Conservation (phyloP, 495 filamentous ascomycete species). For the Pyrenopolyporus hunteri region DNA sequence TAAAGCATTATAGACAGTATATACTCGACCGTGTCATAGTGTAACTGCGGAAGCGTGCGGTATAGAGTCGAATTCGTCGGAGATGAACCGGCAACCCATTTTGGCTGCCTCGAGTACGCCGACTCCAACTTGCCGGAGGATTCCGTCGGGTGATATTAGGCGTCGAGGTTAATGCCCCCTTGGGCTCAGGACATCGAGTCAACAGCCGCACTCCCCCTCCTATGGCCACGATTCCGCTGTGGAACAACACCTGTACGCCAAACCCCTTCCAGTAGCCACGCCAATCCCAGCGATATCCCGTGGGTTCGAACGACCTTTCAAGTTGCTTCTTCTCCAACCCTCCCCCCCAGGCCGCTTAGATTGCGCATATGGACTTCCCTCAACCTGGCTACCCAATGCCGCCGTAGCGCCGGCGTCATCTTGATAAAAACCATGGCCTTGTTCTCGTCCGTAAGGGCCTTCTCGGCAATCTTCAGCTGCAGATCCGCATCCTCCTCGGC, state of each 20-base stretch:
- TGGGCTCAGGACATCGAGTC: too few relatives aligned
- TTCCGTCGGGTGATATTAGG: background rate
- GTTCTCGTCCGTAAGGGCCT: conserved; percentile 57
- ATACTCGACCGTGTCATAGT: conserved; percentile 16
- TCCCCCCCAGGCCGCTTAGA: conserved; percentile 35
- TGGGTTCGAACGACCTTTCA: conserved; percentile 1
- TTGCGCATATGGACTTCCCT: conserved; percentile 55
- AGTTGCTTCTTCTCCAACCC: conserved; percentile 41
- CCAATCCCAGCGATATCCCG: background rate
- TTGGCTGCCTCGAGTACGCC: conserved; percentile 1
- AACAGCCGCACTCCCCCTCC: conserved; percentile 1
- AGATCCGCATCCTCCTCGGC: conserved; percentile 54
- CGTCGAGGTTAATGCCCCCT: conserved; percentile 2
- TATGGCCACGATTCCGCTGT: background rate
- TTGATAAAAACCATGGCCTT: conserved; percentile 62
- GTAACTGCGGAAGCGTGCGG: background rate
- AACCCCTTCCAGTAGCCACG: conserved; percentile 6
- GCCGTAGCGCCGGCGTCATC: conserved; percentile 51
- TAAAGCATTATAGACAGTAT: conserved; percentile 17
- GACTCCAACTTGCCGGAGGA: conserved; percentile 1
- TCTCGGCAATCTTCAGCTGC: conserved; percentile 59
- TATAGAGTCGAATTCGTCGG: background rate
- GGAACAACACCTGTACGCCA: conserved; percentile 15
- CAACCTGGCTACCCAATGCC: conserved; percentile 55
- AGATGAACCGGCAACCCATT: background rate